Percentiles rank a stretch among this genome's conserved stretches.
phyloP scores from a whole-genome alignment of 768 basidiomycete genomes.

The Exsudoporus frostii region DNA sequence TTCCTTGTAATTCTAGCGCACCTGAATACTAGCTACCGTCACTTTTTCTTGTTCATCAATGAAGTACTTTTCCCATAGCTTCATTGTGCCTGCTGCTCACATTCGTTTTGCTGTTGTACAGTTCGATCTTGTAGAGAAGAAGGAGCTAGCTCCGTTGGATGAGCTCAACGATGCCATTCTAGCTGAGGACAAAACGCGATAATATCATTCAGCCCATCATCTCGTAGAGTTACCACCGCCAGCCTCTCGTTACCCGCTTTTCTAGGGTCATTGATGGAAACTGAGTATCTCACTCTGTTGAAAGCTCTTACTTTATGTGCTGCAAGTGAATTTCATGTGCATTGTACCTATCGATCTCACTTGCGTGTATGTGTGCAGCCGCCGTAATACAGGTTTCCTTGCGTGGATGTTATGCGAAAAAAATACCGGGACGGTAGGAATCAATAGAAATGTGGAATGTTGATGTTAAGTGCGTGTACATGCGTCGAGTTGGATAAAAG shows the following conservation, averaged over 20 bases:
- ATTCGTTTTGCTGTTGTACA: slow-evolving; percentile 26
- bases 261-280: background rate
- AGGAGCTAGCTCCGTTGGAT: slow-evolving; percentile 90
- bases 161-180: slow-evolving; percentile 93
- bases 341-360: slow-evolving; percentile 11
- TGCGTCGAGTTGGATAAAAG: background rate
- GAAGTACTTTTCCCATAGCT: slow-evolving; percentile 57
- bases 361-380: slow-evolving; percentile 7
- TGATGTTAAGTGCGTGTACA: slow-evolving; percentile 1
- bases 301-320: background rate
- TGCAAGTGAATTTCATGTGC: background rate
- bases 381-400: slow-evolving; percentile 10
- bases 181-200: slow-evolving; percentile 47
- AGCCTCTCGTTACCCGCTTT: background rate
- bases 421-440: background rate
- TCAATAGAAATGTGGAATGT: background rate
- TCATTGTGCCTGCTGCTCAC: slow-evolving; percentile 8
- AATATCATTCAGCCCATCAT: background rate
- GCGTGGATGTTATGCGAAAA: background rate
- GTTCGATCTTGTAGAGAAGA: slow-evolving; percentile 96
- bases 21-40: slow-evolving; percentile 96
- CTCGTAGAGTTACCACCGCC: background rate
- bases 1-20: slow-evolving; percentile 58
- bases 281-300: background rate
- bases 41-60: slow-evolving; percentile 95